phyloP scores from a whole-genome alignment of 116 monocot genomes.

The Papilionanthe hybrid region DNA sequence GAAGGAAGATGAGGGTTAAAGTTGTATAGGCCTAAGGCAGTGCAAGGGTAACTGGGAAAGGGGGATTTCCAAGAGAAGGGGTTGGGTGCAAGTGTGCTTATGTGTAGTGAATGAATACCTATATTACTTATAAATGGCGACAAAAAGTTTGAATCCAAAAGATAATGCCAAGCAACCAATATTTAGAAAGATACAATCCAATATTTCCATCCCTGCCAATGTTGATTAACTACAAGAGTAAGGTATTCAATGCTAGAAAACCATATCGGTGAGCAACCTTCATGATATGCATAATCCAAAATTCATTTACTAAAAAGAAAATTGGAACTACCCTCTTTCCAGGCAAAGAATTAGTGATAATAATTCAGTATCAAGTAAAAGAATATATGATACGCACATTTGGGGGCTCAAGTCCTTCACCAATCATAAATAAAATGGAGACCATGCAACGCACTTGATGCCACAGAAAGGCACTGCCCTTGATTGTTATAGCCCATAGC shows the following conservation, averaged over 20 bases:
- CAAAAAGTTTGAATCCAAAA: not conserved
- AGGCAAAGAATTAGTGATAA: not conserved
- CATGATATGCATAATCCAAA: not conserved
- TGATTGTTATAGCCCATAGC: constrained; percentile 72
- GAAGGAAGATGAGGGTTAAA: too few species aligned
- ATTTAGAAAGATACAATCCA: not conserved
- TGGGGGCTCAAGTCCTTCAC: constrained; percentile 79
- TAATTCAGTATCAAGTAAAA: not conserved
- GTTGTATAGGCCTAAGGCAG: too few species aligned
- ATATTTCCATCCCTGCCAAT: not conserved
- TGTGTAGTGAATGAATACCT: not conserved
- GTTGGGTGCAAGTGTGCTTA: too few species aligned
- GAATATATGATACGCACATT: constrained; percentile 37
- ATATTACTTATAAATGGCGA: not conserved
- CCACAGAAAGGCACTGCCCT: constrained; percentile 93
- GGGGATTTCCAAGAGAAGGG: too few species aligned
- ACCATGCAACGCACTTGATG: constrained; percentile 99
- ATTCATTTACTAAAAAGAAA: not conserved
- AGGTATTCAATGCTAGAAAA: not conserved
- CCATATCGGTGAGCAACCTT: not conserved
- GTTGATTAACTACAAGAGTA: not conserved
- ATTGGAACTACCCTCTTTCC: not conserved
- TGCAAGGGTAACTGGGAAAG: too few species aligned
- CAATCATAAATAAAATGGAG: constrained; percentile 89
- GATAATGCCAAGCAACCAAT: not conserved